These are phyloP conservation scores for Eucalyptus sideroxylon DNA, from an alignment of 345 rosid species.

Conservation along the genomic window DNA sequence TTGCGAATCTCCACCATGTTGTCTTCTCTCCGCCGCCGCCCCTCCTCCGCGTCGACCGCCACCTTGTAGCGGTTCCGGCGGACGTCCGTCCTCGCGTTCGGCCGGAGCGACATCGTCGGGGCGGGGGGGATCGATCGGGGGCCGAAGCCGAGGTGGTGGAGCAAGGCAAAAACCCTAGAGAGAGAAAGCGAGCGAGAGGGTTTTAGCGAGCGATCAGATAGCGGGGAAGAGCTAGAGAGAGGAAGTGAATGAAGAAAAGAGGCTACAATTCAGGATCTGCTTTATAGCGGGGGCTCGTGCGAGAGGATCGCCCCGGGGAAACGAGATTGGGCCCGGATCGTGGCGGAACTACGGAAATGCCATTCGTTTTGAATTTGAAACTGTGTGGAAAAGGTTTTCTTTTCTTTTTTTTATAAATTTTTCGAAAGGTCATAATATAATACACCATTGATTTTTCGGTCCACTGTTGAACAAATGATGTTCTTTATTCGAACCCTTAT, in stretches of 20 bases:
- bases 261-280: not conserved
- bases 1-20: conserved; percentile 95
- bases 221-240: not conserved
- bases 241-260: not conserved
- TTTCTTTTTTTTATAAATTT: not conserved
- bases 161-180: not conserved
- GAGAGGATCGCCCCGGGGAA: not conserved
- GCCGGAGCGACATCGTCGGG: conserved; percentile 55
- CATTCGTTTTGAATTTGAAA: conserved; percentile 1
- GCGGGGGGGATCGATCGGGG: not conserved
- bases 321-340: conserved; percentile 1
- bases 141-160: not conserved
- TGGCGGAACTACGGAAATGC: not conserved
- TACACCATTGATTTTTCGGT: not conserved
- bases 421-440: not conserved
- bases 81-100: conserved; percentile 62
- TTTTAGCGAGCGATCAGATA: not conserved
- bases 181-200: not conserved
- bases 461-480: not conserved
- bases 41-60: conserved; percentile 82
- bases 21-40: conserved; percentile 79
- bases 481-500: not conserved
- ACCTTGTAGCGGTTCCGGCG: conserved; percentile 73
- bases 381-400: not conserved
- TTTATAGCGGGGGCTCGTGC: not conserved